Evolutionary conservation across 2,329 filamentous ascomycete genomes (phyloP), one percentile per base, ranked within the genome.

Genomic region (Metarhizium robertsii): DNA sequence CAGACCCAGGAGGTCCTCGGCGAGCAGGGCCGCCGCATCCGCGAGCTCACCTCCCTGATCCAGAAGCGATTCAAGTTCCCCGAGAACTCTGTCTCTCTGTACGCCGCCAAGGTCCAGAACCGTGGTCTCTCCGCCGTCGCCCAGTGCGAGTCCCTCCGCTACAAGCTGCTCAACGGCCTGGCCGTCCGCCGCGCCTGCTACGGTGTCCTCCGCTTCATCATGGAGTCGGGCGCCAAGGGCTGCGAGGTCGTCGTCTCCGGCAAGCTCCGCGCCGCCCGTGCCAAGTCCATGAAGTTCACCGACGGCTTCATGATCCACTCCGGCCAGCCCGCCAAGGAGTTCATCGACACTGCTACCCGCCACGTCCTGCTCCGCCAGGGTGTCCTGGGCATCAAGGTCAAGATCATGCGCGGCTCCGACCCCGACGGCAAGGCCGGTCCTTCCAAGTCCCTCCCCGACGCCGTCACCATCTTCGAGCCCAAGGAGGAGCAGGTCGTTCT

Each of bases 271-370:
- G 94, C 94, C 76, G 94, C 94, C 72, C 91, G 94, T 84, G 94
- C 94, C 79, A 99, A 99, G 90, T 90, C 85, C 81, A 99, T 99
- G 94, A 99, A 99, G 88, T 99, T 99, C 88, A 99, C 94, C 78
- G 92, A 99, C 79, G 94, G 94, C 76, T 99, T 99, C 90, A 99
- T 99, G 94, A 99, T 99, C 81, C 94, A 99, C 90, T 99, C 94
- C 72, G 94, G 94, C 80, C 94, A 99, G 79, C 94, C 94, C 73
- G 94, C 92, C 73, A 92, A 95, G 81, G 94, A 99, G 81, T 99
- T 99, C 83, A 99, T 99, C 77, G 94, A 99, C 84, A 84, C 80
- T 71, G 95, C 95, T 69, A 97, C 94, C 72, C 94, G 94, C 71
- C 94, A 99, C 90, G 94, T 99, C 71, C 91, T 99, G 66, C 92